Conservation (phyloP, 441 rosid species). For the Erysimum cheiri region DNA sequence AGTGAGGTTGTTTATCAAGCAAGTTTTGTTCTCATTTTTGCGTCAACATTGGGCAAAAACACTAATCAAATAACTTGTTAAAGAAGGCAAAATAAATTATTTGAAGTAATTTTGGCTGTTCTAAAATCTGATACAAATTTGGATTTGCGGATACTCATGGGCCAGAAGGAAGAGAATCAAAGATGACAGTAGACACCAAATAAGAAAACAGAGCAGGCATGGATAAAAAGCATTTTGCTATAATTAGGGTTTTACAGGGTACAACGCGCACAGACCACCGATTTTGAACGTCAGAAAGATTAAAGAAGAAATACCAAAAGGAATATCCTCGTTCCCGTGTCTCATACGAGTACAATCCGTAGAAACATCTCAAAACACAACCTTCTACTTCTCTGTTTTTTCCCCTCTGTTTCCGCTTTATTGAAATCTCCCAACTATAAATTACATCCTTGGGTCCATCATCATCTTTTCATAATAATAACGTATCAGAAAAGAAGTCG, state of each 20-base stretch:
- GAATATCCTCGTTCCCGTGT: constrained; percentile 23
- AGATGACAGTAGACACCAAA: not conserved
- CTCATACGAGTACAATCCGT: constrained; percentile 40
- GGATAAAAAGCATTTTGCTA: constrained; percentile 17
- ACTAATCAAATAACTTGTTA: constrained; percentile 13
- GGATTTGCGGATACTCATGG: not conserved
- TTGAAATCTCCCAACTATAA: constrained; percentile 34
- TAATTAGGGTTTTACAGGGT: constrained; percentile 18
- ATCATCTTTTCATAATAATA: constrained; percentile 18
- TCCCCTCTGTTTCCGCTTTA: not conserved
- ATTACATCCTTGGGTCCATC: not conserved
- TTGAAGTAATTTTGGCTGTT: not conserved
- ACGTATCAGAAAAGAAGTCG: not conserved
- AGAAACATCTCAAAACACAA: not conserved
- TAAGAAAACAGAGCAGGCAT: constrained; percentile 24
- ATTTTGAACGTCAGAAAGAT: constrained; percentile 29
- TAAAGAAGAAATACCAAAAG: constrained; percentile 2
- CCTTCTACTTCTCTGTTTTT: constrained; percentile 23
- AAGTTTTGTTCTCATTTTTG: not conserved
- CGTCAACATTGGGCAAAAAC: not conserved
- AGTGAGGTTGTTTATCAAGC: constrained; percentile 2
- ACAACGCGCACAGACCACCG: constrained; percentile 21
- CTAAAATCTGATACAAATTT: not conserved
- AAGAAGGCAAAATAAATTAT: constrained; percentile 1
- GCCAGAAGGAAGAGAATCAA: not conserved